Evolutionary conservation across 352 stramenopile genomes (phyloP), one percentile per base, ranked within the genome.

Genomic region (Plasmopara halstedii): DNA sequence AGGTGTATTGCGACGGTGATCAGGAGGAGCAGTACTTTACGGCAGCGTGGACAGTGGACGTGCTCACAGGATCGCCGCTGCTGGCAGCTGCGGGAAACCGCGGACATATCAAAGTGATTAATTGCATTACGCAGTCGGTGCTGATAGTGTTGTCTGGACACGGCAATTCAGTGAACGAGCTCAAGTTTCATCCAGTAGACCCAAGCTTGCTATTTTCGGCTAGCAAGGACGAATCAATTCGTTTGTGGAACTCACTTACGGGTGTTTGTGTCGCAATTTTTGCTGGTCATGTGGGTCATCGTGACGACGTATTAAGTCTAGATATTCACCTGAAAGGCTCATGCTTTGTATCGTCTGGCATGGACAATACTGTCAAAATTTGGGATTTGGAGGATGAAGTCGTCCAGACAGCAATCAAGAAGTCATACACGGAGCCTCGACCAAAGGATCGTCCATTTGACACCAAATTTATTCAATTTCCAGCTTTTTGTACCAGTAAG

Each of bases 321-420:
- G 83, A 90, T 37, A 71, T 95, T 39, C 90, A 97, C 53, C 53
- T 86, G n/a, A 78, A 80, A 34, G 92, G 92, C 11, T 70, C 74
- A 17, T 89, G 75, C 58, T 96, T 97, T 58, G 85, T 86, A 26
- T 93, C 75, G 17, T 71, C 71, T 0, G 88, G 86, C 17, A 96
- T 96, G 75, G 93, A 98, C 65, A 96, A 95, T 55, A 95, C 70
- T 6, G 71, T 97, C 44, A 97, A 97, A 51, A 65, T 98, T n/a
- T 98, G 93, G 93, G 80, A 88, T 48, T 71, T 96, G 15, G 76
- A 91, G 37, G 69, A 81, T 27, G 59, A 74, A 11, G 64, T 67
- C 2, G 69, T 95, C 44, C 67, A 85, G 46, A 71, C 49, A n/a
- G 83, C 81, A 4, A 88, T 94, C 34, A 56, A 62, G 23, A 80